A percentile compares a stretch with the other conserved stretches of the same genome.
phyloP scores from a whole-genome alignment of 108 stramenopile genomes.

The Cyclotella atomus region DNA sequence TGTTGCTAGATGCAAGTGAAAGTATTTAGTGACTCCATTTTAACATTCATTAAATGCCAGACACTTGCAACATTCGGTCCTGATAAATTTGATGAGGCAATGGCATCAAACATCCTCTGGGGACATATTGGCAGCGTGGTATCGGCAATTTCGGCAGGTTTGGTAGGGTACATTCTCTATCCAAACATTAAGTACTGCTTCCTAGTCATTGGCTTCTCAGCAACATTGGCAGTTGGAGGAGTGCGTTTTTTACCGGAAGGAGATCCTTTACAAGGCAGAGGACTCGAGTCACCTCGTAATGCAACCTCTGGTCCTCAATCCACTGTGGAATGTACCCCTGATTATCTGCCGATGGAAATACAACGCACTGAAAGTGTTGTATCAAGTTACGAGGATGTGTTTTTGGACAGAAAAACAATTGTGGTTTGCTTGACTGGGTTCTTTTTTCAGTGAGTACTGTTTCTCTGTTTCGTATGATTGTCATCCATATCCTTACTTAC shows the following conservation, averaged over 20 bases:
- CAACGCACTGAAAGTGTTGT: slow-evolving; percentile 35
- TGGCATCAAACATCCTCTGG: slow-evolving; percentile 87
- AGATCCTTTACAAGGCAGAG: slow-evolving; percentile 77
- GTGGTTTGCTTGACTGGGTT: slow-evolving; percentile 85
- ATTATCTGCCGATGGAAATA: slow-evolving; percentile 42
- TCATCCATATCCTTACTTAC: not conserved
- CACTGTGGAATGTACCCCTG: slow-evolving; percentile 10
- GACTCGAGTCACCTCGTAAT: slow-evolving; percentile 51
- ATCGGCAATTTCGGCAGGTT: slow-evolving; percentile 80
- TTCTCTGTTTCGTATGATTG: not conserved
- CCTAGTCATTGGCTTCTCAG: slow-evolving; percentile 78
- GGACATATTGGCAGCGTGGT: slow-evolving; percentile 79
- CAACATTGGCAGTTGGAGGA: slow-evolving; percentile 68
- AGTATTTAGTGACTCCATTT: not conserved
- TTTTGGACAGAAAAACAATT: slow-evolving; percentile 67
- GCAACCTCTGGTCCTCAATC: not conserved
- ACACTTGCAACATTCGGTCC: slow-evolving; percentile 83
- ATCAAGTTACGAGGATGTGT: slow-evolving; percentile 70
- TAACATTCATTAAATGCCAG: not conserved
- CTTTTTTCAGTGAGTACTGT: slow-evolving; percentile 75
- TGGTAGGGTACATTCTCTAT: slow-evolving; percentile 68
- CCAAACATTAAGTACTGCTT: slow-evolving; percentile 86
- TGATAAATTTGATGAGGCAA: slow-evolving; percentile 77
- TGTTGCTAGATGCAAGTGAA: no score
- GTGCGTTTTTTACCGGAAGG: slow-evolving; percentile 79